Base-by-base conservation (phyloP, 1,139 yeast genomes). In the Scheffersomyces insectosa region DNA sequence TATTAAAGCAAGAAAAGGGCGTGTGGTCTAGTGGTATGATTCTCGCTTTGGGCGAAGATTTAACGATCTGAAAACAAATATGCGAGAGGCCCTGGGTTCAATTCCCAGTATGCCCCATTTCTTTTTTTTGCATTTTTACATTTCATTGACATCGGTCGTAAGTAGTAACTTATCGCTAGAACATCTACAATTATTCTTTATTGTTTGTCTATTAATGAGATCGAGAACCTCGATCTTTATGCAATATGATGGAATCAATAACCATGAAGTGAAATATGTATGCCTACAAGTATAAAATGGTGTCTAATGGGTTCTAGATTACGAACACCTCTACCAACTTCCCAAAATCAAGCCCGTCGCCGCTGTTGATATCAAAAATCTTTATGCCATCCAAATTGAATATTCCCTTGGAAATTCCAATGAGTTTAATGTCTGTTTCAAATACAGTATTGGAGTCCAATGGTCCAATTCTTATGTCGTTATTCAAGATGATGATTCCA, bases 261-360 rank as follows among this genome's bases (percentile, higher is more conserved):
- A 20, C 25, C 25, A 7, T 20, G 25, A 20, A 20, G 8, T 20
- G 25, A 20, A 20, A 20, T 20, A 20, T 20, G 8, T 20, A 20
- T 20, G 25, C 25, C 25, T 20, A 20, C 25, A 6, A 5, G 25
- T 20, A 20, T 20, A 20, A 7, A 7, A 20, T 6, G 25, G 25
- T 20, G 8, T 10, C 12, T 30, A 30, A 13, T 12, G 13, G 8
- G 33, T 13, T 34, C 39, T 51, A 66, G 15, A 69, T 69, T 12
- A 86, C 90, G 47, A 84, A 78, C 1, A 88, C 86, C 54, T 86
- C 91, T 15, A 87, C 71, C 41, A 86, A 65, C 48, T 80, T 77
- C 1, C 90, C 91, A 57, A 88, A 84, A 49, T 83, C 91, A 50
- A 83, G 72, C 1, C 83, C 80, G 48, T 86, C 93, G 3, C 93